Evolutionary conservation across 1,139 yeast genomes (phyloP).

Genomic region (Yarrowia galli): DNA sequence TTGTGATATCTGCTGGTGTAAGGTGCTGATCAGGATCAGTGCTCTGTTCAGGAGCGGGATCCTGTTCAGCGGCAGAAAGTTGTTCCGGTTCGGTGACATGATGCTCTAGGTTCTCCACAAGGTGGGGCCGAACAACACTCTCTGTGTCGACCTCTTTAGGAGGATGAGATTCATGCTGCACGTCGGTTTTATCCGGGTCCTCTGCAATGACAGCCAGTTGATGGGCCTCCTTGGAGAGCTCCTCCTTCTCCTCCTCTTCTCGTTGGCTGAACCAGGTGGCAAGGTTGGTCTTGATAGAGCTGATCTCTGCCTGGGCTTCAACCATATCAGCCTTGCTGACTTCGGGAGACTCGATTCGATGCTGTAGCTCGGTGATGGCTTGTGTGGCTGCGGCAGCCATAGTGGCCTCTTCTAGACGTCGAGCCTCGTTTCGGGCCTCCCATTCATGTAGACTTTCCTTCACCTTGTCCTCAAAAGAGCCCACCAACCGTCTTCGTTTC

Average conservation of each 20-base stretch:
- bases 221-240: slow-evolving; percentile 39
- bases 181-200: slow-evolving; percentile 22
- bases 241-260: slow-evolving; percentile 38
- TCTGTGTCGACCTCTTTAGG: slow-evolving; percentile 3
- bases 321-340: slow-evolving; percentile 7
- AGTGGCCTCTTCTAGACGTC: slow-evolving; percentile 25
- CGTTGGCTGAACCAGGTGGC: slow-evolving; percentile 39
- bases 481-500: slow-evolving; percentile 82
- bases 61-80: too few species aligned
- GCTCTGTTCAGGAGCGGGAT: too few species aligned
- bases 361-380: slow-evolving; percentile 26
- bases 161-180: not conserved
- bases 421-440: slow-evolving; percentile 32
- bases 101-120: slow-evolving; percentile 1
- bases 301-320: slow-evolving; percentile 29
- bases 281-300: slow-evolving; percentile 27
- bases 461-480: slow-evolving; percentile 83
- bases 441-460: slow-evolving; percentile 59
- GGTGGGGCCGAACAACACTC: not conserved
- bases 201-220: slow-evolving; percentile 40
- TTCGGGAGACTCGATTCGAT: slow-evolving; percentile 1
- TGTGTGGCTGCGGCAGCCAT: slow-evolving; percentile 26
- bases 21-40: too few species aligned
- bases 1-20: too few species aligned
- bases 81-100: too few species aligned